A percentile compares a stretch with the other conserved stretches of the same genome.
These are phyloP conservation scores for Fusarium paranaense DNA, from an alignment of 2,329 filamentous ascomycete genomes.

Conservation along the genomic window DNA sequence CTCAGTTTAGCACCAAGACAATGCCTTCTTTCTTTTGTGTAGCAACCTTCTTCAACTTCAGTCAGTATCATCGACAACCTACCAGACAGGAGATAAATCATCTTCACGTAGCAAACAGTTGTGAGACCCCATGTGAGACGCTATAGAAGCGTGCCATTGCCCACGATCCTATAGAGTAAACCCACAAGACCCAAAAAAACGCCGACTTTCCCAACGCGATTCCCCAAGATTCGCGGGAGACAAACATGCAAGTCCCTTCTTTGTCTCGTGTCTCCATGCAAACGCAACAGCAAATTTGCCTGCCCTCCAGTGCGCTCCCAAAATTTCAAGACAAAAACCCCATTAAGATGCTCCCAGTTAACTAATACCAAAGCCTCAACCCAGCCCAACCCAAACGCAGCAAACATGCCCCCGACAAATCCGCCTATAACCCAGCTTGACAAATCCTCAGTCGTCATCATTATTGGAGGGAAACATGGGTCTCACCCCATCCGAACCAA, in stretches of 20 bases:
- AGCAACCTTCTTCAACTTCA: neutral
- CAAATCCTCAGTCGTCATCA: neutral
- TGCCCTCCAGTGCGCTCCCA: conserved; percentile 11
- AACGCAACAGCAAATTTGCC: conserved; percentile 16
- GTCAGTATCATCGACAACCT: neutral
- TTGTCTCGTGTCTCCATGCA: conserved; percentile 29
- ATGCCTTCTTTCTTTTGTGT: conserved; percentile 8
- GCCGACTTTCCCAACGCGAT: conserved; percentile 27
- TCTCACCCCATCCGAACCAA: neutral
- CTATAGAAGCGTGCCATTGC: conserved; percentile 12
- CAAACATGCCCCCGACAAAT: neutral
- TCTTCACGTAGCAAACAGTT: neutral
- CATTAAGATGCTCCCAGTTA: conserved; percentile 20
- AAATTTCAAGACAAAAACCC: conserved; percentile 16
- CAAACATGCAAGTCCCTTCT: conserved; percentile 3
- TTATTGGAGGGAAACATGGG: neutral
- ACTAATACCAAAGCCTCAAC: conserved; percentile 10
- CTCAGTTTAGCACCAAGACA: neutral
- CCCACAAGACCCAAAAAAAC: conserved; percentile 11
- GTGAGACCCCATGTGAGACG: neutral
- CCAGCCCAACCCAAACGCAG: neutral
- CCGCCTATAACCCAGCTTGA: neutral
- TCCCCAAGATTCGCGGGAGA: conserved; percentile 18
- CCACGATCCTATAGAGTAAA: conserved; percentile 17
- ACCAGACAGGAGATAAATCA: neutral